Percentiles rank a stretch among this genome's conserved stretches.
Evolutionary conservation across 345 rosid genomes (phyloP).

Genomic region (Carallia brachiata): DNA sequence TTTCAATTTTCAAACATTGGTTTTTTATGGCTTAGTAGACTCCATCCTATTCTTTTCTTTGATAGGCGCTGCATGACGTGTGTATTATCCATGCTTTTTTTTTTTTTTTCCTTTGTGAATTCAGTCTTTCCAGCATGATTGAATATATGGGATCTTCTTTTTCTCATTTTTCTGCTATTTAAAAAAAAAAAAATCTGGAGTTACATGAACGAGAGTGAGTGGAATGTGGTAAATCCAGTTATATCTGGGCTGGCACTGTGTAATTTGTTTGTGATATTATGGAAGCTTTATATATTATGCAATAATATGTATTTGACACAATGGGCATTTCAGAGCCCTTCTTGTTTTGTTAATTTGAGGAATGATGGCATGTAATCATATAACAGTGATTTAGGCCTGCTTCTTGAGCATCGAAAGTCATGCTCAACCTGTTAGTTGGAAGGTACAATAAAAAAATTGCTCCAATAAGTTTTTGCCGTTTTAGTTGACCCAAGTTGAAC

Average conservation of each 20-base stretch:
- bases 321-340: neutral
- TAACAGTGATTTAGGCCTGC: neutral
- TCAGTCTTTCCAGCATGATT: too few species aligned
- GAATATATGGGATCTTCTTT: too few species aligned
- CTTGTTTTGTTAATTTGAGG: neutral
- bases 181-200: too few species aligned
- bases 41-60: neutral
- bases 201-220: neutral
- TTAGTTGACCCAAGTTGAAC: neutral
- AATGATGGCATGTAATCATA: neutral
- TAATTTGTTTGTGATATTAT: neutral
- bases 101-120: too few species aligned
- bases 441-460: neutral
- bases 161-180: too few species aligned
- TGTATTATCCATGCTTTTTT: too few species aligned
- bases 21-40: neutral
- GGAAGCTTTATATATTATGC: too few species aligned
- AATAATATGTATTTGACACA: neutral
- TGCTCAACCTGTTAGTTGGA: neutral
- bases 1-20: neutral
- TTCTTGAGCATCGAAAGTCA: neutral
- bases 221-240: neutral
- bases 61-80: too few species aligned
- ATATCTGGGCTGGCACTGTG: neutral
- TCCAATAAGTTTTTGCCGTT: neutral